Conservation (phyloP, 805 yeast genomes). For the Lipomyces starkeyi region DNA sequence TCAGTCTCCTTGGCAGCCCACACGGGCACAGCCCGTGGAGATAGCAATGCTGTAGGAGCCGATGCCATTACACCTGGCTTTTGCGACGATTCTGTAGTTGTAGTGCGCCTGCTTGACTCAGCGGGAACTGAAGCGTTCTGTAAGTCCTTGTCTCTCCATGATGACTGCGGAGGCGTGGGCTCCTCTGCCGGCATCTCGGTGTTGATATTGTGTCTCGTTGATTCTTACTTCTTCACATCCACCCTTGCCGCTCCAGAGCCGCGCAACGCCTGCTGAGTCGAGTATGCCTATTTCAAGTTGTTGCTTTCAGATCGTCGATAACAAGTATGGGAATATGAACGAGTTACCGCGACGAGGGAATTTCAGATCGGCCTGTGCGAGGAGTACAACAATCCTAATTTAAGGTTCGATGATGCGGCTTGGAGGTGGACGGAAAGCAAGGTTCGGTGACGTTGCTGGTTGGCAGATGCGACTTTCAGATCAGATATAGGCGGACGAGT, state of each 20-base stretch:
- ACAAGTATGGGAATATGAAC: neutral
- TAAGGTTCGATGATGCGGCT: slow-evolving; percentile 1
- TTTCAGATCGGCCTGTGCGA: neutral
- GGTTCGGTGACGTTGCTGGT: neutral
- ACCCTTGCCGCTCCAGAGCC: neutral
- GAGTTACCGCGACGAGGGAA: neutral
- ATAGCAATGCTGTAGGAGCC: slow-evolving; percentile 12
- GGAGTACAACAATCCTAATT: no score
- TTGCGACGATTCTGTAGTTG: neutral
- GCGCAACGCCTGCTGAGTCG: neutral
- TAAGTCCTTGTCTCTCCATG: neutral
- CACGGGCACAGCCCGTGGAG: slow-evolving; percentile 26
- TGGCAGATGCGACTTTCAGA: no score
- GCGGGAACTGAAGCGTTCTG: neutral
- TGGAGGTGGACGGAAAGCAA: no score
- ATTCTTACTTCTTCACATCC: neutral
- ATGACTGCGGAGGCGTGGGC: neutral
- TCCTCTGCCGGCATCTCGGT: neutral
- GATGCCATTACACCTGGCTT: neutral
- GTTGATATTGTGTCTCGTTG: neutral
- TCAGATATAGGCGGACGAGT: no score
- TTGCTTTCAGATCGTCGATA: neutral
- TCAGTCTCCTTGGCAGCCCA: slow-evolving; percentile 21
- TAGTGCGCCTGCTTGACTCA: neutral
- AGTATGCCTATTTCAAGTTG: neutral